Base-by-base conservation (phyloP, 73 alveolate species). In the Tetrahymena borealis region DNA sequence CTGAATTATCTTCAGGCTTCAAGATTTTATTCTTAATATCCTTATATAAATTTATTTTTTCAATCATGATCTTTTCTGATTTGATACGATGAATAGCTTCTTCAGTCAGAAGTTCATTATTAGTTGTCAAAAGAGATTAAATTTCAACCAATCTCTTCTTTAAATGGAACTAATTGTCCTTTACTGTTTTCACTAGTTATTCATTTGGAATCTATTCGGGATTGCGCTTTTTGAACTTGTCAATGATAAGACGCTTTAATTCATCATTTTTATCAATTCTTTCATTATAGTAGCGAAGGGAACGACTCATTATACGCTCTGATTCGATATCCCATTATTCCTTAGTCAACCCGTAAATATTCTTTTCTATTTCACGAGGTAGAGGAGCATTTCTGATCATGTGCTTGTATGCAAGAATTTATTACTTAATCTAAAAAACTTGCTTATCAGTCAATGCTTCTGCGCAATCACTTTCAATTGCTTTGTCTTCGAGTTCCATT, bases 201-300 rank as follows among this genome's bases (percentile, higher is more conserved):
- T 78, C 95, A 92, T 78, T 91, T 33, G 90, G 40, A 78, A 90
- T 60, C 20, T 43, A 78, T 39, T 92, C 95, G 39, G 77, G 40
- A 33, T 92, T 92, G 20, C 78, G 92, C 79, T 42, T 92, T 38
- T 78, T 78, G 78, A 39, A 92, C n/a, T 92, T 42, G 39, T 93
- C 95, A 60, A 91, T 93, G 40, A 93, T 39, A 11, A 93, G 40
- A 31, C 78, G 33, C 91, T 93, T 93, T 11, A 93, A 90, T 39
- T 93, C 95, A 33, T 93, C 95, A 35, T 93, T 93, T 85, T 93
- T 93, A 33, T 93, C 95, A 1, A 93, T 85, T 90, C 91, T 93
- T 35, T 93, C 95, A 93, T 93, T 40, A 38, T 78, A 93, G 39
- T 79, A 93, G 32, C 92, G 91, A 33, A 93, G 28, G 33, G 95